phyloP scores from a whole-genome alignment of 2,329 filamentous ascomycete species.

The Cladosporium sphaerospermum region DNA sequence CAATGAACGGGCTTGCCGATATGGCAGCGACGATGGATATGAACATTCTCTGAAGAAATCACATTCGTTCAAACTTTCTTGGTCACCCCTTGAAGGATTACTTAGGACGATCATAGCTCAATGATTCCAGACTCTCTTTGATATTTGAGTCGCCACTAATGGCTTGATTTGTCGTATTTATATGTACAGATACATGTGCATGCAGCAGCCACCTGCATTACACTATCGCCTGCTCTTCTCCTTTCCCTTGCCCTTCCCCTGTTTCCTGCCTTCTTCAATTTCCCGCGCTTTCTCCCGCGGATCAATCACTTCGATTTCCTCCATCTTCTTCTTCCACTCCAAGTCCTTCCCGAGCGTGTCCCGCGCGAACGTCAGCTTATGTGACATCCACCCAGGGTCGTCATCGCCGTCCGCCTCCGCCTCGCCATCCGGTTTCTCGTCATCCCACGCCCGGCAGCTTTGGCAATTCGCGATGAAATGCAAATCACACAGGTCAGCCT shows the following conservation, averaged over 20 bases:
- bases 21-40: too few relatives aligned
- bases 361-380: slow-evolving; percentile 77
- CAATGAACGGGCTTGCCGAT: too few relatives aligned
- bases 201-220: not conserved
- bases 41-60: too few relatives aligned
- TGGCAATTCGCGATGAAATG: slow-evolving; percentile 96
- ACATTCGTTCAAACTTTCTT: too few relatives aligned
- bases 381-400: slow-evolving; percentile 73
- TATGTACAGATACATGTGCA: not conserved
- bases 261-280: slow-evolving; percentile 22
- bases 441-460: slow-evolving; percentile 82
- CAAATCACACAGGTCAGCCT: slow-evolving; percentile 76
- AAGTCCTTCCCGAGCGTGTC: slow-evolving; percentile 87
- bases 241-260: slow-evolving; percentile 18
- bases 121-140: too few relatives aligned
- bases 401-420: slow-evolving; percentile 50
- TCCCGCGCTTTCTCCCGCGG: slow-evolving; percentile 27
- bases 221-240: not conserved
- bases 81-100: too few relatives aligned
- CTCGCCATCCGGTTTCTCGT: slow-evolving; percentile 52
- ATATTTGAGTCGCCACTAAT: too few relatives aligned
- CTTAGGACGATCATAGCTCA: too few relatives aligned
- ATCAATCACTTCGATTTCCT: slow-evolving; percentile 86
- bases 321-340: slow-evolving; percentile 82
- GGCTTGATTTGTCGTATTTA: too few relatives aligned